Evolutionary conservation across 495 filamentous ascomycete species (phyloP).

Genomic region (Xylaria sp.): DNA sequence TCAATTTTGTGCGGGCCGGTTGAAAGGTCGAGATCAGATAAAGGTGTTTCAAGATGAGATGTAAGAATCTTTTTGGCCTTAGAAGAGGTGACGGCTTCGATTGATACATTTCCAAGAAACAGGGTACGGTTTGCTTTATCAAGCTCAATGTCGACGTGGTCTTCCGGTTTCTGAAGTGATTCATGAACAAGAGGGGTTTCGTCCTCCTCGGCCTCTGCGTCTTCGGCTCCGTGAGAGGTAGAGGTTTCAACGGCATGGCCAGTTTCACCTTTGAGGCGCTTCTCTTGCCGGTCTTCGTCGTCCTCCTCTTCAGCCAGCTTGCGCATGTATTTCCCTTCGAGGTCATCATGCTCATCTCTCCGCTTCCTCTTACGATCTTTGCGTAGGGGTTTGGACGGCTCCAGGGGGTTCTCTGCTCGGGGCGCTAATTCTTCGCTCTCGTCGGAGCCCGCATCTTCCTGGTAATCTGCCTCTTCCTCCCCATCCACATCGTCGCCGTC

Average conservation of each 20-base stretch:
- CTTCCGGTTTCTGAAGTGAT: constrained; percentile 50
- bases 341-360: constrained; percentile 69
- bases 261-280: constrained; percentile 54
- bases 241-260: constrained; percentile 37
- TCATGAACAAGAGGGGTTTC: constrained; percentile 55
- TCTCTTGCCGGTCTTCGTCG: constrained; percentile 51
- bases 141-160: constrained; percentile 61
- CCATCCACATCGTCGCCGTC: constrained; percentile 47
- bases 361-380: constrained; percentile 80
- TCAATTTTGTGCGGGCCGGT: constrained; percentile 72
- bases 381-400: constrained; percentile 33
- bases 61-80: constrained; percentile 76
- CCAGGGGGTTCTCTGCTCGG: constrained; percentile 33
- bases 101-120: constrained; percentile 92
- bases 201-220: constrained; percentile 37
- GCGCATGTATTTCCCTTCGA: constrained; percentile 83
- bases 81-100: constrained; percentile 79
- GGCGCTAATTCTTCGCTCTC: constrained; percentile 41
- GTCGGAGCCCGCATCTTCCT: constrained; percentile 43
- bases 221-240: constrained; percentile 39
- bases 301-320: constrained; percentile 64
- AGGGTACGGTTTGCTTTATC: constrained; percentile 91
- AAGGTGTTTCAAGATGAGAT: constrained; percentile 63
- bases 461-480: constrained; percentile 49
- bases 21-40: constrained; percentile 52